These are phyloP conservation scores for Globisporangium cylindrosporum DNA, from an alignment of 352 stramenopile genomes.

Conservation along the genomic window DNA sequence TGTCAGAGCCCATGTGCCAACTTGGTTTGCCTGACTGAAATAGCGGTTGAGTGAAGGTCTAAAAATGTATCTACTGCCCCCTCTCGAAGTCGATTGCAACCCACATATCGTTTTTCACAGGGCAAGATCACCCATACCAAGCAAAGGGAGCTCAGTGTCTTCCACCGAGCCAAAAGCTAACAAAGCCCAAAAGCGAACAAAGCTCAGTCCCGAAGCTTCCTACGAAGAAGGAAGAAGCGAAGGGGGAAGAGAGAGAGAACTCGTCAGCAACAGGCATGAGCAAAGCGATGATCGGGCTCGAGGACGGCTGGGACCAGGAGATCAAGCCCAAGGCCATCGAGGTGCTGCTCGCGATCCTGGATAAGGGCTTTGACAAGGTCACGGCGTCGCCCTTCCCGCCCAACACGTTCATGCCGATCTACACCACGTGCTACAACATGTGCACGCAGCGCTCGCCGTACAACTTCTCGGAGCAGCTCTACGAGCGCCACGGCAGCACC, in stretches of 20 bases:
- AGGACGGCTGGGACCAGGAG: slow-evolving; percentile 85
- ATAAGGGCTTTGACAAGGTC: slow-evolving; percentile 85
- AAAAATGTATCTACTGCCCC: slow-evolving; percentile 8
- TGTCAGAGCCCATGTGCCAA: too few species aligned
- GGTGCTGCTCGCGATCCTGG: slow-evolving; percentile 81
- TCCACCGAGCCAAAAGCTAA: not conserved
- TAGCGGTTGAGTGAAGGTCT: slow-evolving; percentile 9
- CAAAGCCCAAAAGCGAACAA: not conserved
- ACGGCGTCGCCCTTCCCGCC: slow-evolving; percentile 78
- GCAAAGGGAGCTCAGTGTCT: not conserved
- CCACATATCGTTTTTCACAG: not conserved
- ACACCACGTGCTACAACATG: slow-evolving; percentile 98
- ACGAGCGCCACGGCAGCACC: slow-evolving; percentile 94
- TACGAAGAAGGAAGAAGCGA: not conserved
- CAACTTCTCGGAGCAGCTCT: slow-evolving; percentile 99
- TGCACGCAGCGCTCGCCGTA: slow-evolving; percentile 99
- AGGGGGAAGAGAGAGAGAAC: not conserved
- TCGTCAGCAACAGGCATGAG: slow-evolving; percentile 35
- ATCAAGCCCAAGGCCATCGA: slow-evolving; percentile 90
- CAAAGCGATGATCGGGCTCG: slow-evolving; percentile 83
- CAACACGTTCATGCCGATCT: slow-evolving; percentile 88
- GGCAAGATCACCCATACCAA: not conserved
- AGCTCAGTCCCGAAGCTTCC: slow-evolving; percentile 2
- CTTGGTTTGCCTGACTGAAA: not conserved
- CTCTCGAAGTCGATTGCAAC: not conserved